These are phyloP conservation scores for Lasiosphaeria miniovina DNA, from an alignment of 495 filamentous ascomycete genomes.

Conservation along the genomic window DNA sequence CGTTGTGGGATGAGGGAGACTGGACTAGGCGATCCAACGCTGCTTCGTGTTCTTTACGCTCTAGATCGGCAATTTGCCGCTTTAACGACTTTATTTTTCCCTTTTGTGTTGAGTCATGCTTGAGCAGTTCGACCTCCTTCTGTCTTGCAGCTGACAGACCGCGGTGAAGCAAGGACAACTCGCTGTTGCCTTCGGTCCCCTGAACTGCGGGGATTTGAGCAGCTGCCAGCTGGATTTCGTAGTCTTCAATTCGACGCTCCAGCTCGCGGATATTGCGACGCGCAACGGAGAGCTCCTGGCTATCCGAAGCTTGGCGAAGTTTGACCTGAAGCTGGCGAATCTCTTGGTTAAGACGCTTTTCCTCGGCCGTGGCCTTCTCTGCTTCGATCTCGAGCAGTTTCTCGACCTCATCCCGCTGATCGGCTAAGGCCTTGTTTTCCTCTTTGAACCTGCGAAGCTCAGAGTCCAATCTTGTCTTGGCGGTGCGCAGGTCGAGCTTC, in stretches of 20 bases:
- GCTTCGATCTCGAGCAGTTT: conserved; percentile 54
- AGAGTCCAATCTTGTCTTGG: conserved; percentile 56
- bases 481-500: conserved; percentile 58
- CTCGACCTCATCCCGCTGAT: conserved; percentile 53
- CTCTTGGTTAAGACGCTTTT: conserved; percentile 55
- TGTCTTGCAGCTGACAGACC: conserved; percentile 61
- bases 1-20: conserved; percentile 34
- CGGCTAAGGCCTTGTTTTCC: conserved; percentile 50
- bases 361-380: conserved; percentile 55
- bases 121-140: conserved; percentile 59
- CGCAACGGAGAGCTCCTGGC: conserved; percentile 46
- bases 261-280: conserved; percentile 55
- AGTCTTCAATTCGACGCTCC: conserved; percentile 55
- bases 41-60: conserved; percentile 44
- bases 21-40: conserved; percentile 33
- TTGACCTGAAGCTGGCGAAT: conserved; percentile 54
- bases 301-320: conserved; percentile 45
- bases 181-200: conserved; percentile 41
- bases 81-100: conserved; percentile 48
- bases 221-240: conserved; percentile 52
- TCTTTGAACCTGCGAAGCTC: conserved; percentile 58
- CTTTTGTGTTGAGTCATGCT: conserved; percentile 62
- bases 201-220: conserved; percentile 53
- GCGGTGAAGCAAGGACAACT: conserved; percentile 56
- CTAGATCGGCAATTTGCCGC: conserved; percentile 47